Conservation (phyloP, 2,329 filamentous ascomycete genomes). For the Aspergillaceae sp. region DNA sequence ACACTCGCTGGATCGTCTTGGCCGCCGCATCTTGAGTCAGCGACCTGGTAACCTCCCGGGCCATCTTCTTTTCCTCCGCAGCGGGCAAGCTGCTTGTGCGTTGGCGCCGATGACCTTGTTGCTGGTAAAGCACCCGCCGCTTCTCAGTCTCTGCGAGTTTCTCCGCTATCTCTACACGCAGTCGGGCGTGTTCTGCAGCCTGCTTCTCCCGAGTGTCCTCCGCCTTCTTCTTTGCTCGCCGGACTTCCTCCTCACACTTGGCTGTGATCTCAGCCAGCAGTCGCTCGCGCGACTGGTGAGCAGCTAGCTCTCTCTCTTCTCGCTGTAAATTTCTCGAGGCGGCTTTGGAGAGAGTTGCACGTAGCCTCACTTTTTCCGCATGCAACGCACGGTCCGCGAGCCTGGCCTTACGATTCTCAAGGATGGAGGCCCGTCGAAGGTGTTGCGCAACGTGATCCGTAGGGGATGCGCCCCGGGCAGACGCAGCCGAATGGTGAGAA, state of each 20-base stretch:
- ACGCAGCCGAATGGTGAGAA: constrained; percentile 50
- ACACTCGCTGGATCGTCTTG: constrained; percentile 49
- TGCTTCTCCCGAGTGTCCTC: constrained; percentile 58
- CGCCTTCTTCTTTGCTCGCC: constrained; percentile 57
- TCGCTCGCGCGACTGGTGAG: constrained; percentile 55
- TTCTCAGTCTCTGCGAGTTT: constrained; percentile 56
- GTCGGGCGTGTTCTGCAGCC: constrained; percentile 52
- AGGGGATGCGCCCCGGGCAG: constrained; percentile 41
- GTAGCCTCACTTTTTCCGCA: constrained; percentile 56
- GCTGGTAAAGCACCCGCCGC: constrained; percentile 43
- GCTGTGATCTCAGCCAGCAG: constrained; percentile 57
- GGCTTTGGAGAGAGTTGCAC: constrained; percentile 54
- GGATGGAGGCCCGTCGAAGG: constrained; percentile 55
- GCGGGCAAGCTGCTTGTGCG: constrained; percentile 45
- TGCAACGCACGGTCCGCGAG: constrained; percentile 57
- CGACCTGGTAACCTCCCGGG: constrained; percentile 23
- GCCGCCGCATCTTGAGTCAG: constrained; percentile 47
- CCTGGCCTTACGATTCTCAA: constrained; percentile 56
- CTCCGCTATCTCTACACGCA: constrained; percentile 55
- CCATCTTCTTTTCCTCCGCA: constrained; percentile 36
- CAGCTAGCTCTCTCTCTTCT: constrained; percentile 55
- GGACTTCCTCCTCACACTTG: constrained; percentile 57
- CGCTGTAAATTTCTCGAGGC: constrained; percentile 48
- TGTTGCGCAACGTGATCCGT: constrained; percentile 57
- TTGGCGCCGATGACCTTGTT: constrained; percentile 38